phyloP scores from a whole-genome alignment of 2,329 filamentous ascomycete species.

The Metarhizium brunneum region DNA sequence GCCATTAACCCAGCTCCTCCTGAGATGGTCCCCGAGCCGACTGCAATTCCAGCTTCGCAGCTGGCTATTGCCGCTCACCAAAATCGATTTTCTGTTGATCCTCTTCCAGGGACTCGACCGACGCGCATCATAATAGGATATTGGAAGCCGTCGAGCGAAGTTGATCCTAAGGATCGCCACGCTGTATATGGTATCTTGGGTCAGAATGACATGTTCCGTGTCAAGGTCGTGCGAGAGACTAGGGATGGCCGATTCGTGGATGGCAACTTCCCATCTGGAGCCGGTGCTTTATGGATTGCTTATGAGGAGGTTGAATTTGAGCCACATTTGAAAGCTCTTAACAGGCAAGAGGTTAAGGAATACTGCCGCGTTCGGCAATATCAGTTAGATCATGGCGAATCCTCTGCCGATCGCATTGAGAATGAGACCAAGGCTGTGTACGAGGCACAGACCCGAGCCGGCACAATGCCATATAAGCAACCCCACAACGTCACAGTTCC shows the following conservation, averaged over 20 bases:
- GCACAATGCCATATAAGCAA: conserved; percentile 19
- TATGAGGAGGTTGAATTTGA: conserved; percentile 54
- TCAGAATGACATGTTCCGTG: conserved; percentile 54
- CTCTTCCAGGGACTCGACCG: conserved; percentile 42
- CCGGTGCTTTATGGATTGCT: conserved; percentile 52
- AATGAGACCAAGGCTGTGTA: conserved; percentile 45
- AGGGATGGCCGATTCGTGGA: conserved; percentile 48
- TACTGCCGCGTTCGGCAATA: conserved; percentile 52
- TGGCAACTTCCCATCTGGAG: conserved; percentile 51
- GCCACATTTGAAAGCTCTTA: conserved; percentile 41
- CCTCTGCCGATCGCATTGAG: conserved; percentile 31
- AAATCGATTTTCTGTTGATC: conserved; percentile 22
- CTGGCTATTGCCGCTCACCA: conserved; percentile 12
- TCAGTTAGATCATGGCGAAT: conserved; percentile 47
- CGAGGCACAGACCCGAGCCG: conserved; percentile 38
- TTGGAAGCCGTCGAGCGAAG: conserved; percentile 46
- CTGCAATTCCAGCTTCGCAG: conserved; percentile 11
- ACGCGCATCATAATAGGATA: conserved; percentile 50
- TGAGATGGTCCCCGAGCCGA: conserved; percentile 4
- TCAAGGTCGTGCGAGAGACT: conserved; percentile 51
- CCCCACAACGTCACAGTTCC: conserved; percentile 9
- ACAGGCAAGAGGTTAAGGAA: conserved; percentile 50
- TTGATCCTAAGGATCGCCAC: conserved; percentile 41
- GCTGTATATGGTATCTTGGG: conserved; percentile 55
- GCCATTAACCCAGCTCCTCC: conserved; percentile 20